Evolutionary conservation across 208 protist species (phyloP).

Genomic region (Zelonia costaricensis): DNA sequence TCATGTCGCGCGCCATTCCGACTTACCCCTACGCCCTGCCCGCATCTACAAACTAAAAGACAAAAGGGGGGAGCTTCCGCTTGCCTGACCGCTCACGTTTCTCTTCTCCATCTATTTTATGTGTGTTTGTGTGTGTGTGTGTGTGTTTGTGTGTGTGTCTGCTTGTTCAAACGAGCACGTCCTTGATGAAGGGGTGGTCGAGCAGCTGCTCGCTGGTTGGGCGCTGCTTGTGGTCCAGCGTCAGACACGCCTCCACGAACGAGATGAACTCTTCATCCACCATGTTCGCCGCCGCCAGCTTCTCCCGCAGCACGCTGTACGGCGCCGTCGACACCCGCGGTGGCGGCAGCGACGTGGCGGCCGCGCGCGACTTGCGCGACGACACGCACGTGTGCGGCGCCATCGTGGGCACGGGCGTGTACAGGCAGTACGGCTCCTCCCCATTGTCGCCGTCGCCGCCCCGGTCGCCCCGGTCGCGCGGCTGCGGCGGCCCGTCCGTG

Average conservation of each 20-base stretch:
- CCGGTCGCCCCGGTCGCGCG: conserved; percentile 1
- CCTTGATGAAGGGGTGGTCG: conserved; percentile 83
- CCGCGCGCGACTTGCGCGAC: conserved; percentile 12
- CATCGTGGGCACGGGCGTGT: conserved; percentile 63
- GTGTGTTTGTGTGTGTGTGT: not conserved
- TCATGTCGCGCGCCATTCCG: too few relatives aligned
- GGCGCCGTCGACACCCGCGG: conserved; percentile 30
- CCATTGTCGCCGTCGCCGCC: conserved; percentile 34
- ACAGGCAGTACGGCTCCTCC: conserved; percentile 76
- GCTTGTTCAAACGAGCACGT: conserved; percentile 41
- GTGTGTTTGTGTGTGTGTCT: not conserved
- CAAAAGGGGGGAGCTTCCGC: too few relatives aligned
- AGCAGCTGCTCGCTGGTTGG: conserved; percentile 80
- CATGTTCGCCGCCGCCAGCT: conserved; percentile 68
- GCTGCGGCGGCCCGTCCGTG: conserved; percentile 12
- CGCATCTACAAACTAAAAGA: too few relatives aligned
- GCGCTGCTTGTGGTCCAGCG: conserved; percentile 82
- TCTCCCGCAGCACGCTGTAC: conserved; percentile 73
- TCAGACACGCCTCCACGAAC: conserved; percentile 89
- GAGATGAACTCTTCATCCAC: conserved; percentile 80
- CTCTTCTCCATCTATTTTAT: conserved; percentile 4
- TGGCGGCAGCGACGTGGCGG: not conserved
- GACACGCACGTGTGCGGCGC: conserved; percentile 21
- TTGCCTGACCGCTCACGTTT: too few relatives aligned
- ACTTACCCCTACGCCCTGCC: too few relatives aligned